Percentiles rank a stretch among this genome's conserved stretches.
phyloP scores from a whole-genome alignment of 2,329 filamentous ascomycete genomes.

The Colletotrichum eremochloae region DNA sequence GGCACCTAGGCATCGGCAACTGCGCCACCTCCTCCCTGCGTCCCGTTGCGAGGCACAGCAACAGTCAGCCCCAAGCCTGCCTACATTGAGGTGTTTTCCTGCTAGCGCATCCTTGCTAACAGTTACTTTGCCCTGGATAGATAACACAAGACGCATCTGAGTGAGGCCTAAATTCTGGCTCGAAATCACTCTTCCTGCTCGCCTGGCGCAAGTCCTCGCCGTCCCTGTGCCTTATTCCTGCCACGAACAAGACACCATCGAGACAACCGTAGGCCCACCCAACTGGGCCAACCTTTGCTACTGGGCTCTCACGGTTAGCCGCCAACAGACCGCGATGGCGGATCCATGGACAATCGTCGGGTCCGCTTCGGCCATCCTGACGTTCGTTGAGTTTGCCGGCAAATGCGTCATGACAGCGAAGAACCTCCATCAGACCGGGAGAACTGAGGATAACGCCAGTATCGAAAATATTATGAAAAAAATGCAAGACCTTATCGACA shows the following conservation, averaged over 20 bases:
- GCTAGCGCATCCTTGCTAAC: background rate
- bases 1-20: background rate
- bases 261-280: background rate
- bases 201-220: too few species aligned
- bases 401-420: background rate
- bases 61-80: background rate
- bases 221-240: background rate
- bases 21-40: too few species aligned
- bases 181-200: too few species aligned
- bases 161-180: too few species aligned
- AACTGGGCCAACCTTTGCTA: background rate
- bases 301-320: background rate
- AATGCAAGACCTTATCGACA: background rate
- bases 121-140: background rate
- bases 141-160: too few species aligned
- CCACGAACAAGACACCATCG: background rate
- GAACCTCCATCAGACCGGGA: background rate
- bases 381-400: background rate
- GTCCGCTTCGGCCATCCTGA: background rate
- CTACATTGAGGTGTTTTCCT: background rate
- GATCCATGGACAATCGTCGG: slow-evolving; percentile 3
- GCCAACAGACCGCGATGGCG: background rate
- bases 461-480: background rate
- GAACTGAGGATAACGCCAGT: background rate
- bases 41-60: too few species aligned